These are phyloP conservation scores for Amanita fuliginea DNA, from an alignment of 768 basidiomycete genomes.

Conservation along the genomic window DNA sequence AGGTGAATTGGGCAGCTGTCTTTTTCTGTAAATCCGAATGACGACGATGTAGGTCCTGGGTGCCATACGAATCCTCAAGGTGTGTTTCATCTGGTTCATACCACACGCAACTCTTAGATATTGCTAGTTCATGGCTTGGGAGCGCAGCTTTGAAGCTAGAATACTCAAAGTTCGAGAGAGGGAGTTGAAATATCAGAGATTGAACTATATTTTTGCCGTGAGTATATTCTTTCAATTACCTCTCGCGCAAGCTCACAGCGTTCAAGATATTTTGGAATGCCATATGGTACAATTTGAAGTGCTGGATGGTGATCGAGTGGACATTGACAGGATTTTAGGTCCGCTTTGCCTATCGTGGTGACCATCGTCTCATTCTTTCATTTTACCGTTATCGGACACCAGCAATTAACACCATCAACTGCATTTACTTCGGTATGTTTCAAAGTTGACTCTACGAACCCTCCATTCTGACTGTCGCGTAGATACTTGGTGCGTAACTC, in stretches of 20 bases:
- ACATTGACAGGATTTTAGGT: conserved; percentile 22
- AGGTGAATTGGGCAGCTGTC: conserved; percentile 11
- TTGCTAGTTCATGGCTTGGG: conserved; percentile 83
- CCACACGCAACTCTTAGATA: neutral
- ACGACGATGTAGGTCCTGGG: conserved; percentile 51
- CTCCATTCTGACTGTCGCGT: neutral
- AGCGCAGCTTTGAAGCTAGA: conserved; percentile 75
- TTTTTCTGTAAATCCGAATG: neutral
- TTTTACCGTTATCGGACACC: conserved; percentile 59
- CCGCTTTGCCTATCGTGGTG: conserved; percentile 54
- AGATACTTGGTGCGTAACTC: conserved; percentile 3
- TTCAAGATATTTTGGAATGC: conserved; percentile 33
- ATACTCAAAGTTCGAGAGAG: conserved; percentile 66
- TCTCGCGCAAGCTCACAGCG: neutral
- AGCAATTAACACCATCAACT: conserved; percentile 68
- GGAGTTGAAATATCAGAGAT: conserved; percentile 74
- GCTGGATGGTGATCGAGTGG: neutral
- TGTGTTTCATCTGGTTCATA: conserved; percentile 9
- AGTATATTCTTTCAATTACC: conserved; percentile 3
- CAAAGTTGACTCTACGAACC: conserved; percentile 6
- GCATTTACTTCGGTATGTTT: conserved; percentile 65
- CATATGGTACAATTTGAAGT: conserved; percentile 23
- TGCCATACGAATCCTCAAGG: conserved; percentile 85
- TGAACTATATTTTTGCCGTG: conserved; percentile 84
- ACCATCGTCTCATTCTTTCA: conserved; percentile 58